A percentile compares a stretch with the other conserved stretches of the same genome.
phyloP scores from a whole-genome alignment of 495 filamentous ascomycete genomes.

The Chaetomidium leptoderma region DNA sequence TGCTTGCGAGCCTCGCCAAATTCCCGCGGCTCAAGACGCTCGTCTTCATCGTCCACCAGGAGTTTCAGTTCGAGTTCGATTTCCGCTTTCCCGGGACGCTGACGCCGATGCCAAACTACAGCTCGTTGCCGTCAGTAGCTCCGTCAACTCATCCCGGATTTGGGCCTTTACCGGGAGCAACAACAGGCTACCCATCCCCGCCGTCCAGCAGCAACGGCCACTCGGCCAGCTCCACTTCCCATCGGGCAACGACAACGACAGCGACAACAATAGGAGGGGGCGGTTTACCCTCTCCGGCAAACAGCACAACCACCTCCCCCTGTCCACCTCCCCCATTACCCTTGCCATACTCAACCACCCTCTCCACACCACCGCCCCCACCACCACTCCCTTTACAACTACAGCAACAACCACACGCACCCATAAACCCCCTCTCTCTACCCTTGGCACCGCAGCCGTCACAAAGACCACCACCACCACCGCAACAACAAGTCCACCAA shows the following conservation, averaged over 20 bases:
- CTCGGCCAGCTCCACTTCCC: not conserved
- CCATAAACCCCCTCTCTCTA: conserved; percentile 19
- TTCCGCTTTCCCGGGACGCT: conserved; percentile 31
- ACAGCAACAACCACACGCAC: conserved; percentile 10
- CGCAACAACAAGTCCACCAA: conserved; percentile 36
- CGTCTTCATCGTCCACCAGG: conserved; percentile 46
- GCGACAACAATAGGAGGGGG: not conserved
- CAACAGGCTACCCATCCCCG: conserved; percentile 13
- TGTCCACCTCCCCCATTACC: not conserved
- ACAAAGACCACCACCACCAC: conserved; percentile 16
- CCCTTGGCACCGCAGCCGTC: conserved; percentile 22
- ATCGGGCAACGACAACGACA: not conserved
- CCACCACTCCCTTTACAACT: not conserved
- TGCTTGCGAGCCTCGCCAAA: conserved; percentile 42
- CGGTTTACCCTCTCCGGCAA: not conserved
- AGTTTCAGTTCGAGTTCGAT: conserved; percentile 45
- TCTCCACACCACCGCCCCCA: not conserved
- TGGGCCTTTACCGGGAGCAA: not conserved
- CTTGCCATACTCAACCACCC: not conserved
- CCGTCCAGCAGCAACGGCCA: not conserved
- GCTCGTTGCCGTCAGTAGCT: not conserved
- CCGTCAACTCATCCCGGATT: not conserved
- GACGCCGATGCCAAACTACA: conserved; percentile 28
- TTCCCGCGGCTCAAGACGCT: conserved; percentile 41
- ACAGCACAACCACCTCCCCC: not conserved